Conservation (phyloP, 139 green algal genomes). For the Coelastrella sp. region DNA sequence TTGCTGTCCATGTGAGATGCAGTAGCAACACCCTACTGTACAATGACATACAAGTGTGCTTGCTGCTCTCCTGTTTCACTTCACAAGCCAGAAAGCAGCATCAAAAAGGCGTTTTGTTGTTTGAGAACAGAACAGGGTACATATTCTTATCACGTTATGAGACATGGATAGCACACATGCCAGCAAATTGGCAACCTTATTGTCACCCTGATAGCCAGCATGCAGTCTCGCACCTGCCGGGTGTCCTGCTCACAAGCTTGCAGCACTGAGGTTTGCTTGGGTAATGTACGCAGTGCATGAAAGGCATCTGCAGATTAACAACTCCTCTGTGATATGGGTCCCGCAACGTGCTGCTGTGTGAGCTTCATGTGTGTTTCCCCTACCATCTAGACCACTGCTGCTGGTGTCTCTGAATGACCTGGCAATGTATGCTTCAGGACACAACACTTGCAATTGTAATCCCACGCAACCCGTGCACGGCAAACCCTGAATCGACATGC, state of each 20-base stretch:
- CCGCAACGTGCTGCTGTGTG: background rate
- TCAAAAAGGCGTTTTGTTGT: too few relatives aligned
- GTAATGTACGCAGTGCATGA: conserved; percentile 30
- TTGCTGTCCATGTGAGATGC: too few relatives aligned
- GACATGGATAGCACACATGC: background rate
- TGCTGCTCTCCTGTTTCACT: too few relatives aligned
- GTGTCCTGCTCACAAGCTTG: conserved; percentile 35
- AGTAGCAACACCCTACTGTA: too few relatives aligned
- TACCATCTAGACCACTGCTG: background rate
- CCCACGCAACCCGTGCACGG: conserved; percentile 34
- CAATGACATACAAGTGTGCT: too few relatives aligned
- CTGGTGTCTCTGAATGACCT: conserved; percentile 18
- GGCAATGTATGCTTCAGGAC: background rate
- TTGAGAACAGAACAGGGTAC: too few relatives aligned
- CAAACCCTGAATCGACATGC: background rate
- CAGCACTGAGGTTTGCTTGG: conserved; percentile 34
- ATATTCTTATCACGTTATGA: too few relatives aligned
- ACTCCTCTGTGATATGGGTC: background rate
- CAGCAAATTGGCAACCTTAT: background rate
- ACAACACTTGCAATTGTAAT: conserved; percentile 2
- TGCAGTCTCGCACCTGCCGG: conserved; percentile 6
- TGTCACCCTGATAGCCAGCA: background rate
- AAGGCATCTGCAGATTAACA: conserved; percentile 40
- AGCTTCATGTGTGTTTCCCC: background rate
- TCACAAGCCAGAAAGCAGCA: too few relatives aligned